These are phyloP conservation scores for Artomyces pyxidatus DNA, from an alignment of 768 basidiomycete species.

Conservation along the genomic window DNA sequence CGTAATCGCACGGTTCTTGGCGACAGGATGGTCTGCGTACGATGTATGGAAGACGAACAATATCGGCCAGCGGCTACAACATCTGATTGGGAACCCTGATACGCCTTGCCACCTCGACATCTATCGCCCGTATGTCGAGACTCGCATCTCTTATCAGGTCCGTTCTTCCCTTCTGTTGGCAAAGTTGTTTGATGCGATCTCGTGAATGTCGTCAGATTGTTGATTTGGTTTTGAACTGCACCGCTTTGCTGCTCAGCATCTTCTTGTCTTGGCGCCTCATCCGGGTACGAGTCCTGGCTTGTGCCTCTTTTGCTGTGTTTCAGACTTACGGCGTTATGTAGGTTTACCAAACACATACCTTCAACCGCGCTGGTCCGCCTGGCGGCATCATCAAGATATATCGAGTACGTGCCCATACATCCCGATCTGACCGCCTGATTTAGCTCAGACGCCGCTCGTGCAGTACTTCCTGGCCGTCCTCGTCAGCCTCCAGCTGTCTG, in stretches of 20 bases:
- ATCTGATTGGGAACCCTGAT: conserved; percentile 29
- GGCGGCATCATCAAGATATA: conserved; percentile 41
- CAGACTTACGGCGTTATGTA: conserved; percentile 13
- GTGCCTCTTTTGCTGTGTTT: background rate
- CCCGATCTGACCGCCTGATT: background rate
- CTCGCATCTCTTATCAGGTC: conserved; percentile 36
- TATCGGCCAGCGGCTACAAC: conserved; percentile 26
- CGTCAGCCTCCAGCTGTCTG: conserved; percentile 46
- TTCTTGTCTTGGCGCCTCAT: conserved; percentile 41
- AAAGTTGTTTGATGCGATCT: background rate
- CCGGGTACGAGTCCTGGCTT: conserved; percentile 22
- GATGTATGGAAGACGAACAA: conserved; percentile 38
- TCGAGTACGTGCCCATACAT: conserved; percentile 29
- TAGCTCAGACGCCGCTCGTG: background rate
- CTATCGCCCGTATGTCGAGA: conserved; percentile 36
- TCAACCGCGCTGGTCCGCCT: conserved; percentile 48
- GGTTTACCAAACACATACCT: conserved; percentile 39
- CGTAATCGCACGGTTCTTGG: conserved; percentile 36
- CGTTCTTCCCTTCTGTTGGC: background rate
- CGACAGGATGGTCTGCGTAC: conserved; percentile 45
- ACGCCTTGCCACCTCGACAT: conserved; percentile 44
- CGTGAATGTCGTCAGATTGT: conserved; percentile 31
- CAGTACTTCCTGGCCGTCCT: conserved; percentile 49
- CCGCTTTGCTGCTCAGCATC: conserved; percentile 33
- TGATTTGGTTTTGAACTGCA: conserved; percentile 37